Evolutionary conservation across 208 protist species (phyloP).

Genomic region (Vickermania ingenoplastis): DNA sequence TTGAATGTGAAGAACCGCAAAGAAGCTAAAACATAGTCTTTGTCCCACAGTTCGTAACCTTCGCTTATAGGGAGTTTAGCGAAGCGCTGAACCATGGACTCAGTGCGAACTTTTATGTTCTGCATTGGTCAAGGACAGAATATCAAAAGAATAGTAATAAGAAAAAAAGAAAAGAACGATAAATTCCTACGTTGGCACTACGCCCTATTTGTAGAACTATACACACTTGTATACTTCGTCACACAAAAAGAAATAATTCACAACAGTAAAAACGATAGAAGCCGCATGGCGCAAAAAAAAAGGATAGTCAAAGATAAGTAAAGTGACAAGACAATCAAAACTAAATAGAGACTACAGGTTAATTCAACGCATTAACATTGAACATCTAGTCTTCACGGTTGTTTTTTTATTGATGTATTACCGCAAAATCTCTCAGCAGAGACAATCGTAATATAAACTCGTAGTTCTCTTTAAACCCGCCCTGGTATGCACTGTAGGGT

Average conservation of each 20-base stretch:
- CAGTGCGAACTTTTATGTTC: slow-evolving; percentile 60
- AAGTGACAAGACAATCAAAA: neutral
- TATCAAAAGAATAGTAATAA: slow-evolving; percentile 5
- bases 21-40: slow-evolving; percentile 78
- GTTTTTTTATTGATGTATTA: neutral
- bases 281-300: neutral
- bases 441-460: slow-evolving; percentile 15
- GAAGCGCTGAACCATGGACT: slow-evolving; percentile 84
- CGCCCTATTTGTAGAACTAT: no score
- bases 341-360: neutral
- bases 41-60: slow-evolving; percentile 84
- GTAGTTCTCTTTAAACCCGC: no score
- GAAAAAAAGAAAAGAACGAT: slow-evolving; percentile 2
- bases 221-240: no score
- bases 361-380: neutral
- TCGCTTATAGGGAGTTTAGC: slow-evolving; percentile 79
- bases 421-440: neutral
- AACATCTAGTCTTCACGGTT: no score
- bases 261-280: slow-evolving; percentile 7
- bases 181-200: no score
- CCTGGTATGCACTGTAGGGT: no score
- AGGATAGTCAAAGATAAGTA: slow-evolving; percentile 5
- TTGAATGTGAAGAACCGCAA: slow-evolving; percentile 87
- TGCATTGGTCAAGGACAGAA: slow-evolving; percentile 25
- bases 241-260: neutral